These are phyloP conservation scores for Fomitopsis schrenkii DNA, from an alignment of 1,284 basidiomycete genomes.

Conservation along the genomic window DNA sequence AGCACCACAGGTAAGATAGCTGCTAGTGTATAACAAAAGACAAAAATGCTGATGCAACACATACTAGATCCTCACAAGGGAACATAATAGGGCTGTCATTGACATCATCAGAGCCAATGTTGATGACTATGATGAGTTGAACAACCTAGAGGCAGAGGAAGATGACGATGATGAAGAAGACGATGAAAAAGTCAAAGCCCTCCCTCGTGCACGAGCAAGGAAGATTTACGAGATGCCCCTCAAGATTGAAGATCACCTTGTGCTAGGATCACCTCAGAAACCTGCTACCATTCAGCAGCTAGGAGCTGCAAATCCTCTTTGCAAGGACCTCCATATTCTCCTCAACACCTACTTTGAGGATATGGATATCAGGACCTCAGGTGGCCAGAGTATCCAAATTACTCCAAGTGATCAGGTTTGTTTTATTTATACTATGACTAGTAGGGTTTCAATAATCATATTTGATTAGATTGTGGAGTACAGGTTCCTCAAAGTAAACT, in stretches of 20 bases:
- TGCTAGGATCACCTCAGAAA: background rate
- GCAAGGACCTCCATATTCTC: background rate
- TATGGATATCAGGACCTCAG: background rate
- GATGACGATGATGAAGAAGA: background rate
- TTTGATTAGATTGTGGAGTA: background rate
- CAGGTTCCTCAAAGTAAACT: background rate
- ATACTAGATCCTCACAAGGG: background rate
- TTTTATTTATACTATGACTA: no score
- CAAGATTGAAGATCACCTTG: background rate
- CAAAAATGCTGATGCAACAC: background rate
- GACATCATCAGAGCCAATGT: background rate
- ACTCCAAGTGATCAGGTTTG: background rate
- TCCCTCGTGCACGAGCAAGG: background rate
- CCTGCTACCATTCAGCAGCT: background rate
- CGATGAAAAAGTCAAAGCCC: background rate
- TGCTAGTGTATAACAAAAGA: background rate
- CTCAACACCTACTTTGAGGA: background rate
- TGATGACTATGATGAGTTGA: background rate
- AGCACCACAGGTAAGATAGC: background rate
- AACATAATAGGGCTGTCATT: background rate
- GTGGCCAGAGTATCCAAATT: background rate
- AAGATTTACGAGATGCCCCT: no score
- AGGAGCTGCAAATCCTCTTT: background rate
- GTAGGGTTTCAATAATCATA: background rate
- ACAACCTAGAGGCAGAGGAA: background rate